Evolutionary conservation across 2,329 filamentous ascomycete genomes (phyloP).

Genomic region (Trichoderma aggressivum): DNA sequence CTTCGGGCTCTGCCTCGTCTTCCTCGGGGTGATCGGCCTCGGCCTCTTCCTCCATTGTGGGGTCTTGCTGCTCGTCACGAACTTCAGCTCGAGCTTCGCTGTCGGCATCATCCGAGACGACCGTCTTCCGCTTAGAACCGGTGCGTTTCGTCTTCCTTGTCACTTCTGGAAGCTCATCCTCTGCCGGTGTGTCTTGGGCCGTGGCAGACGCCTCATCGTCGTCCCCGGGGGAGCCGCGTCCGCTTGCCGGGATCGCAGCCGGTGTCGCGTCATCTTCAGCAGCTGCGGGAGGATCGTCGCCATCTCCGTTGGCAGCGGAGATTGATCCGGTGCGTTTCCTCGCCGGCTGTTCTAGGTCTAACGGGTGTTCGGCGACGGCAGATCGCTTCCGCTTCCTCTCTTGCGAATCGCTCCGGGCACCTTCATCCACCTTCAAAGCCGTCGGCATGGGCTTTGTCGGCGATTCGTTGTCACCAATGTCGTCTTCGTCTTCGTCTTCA

Average conservation of each 20-base stretch:
- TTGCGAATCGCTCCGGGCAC: constrained; percentile 33
- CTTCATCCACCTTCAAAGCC: constrained; percentile 31
- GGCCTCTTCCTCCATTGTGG: constrained; percentile 40
- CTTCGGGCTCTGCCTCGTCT: constrained; percentile 51
- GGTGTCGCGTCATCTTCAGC: constrained; percentile 33
- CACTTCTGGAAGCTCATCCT: constrained; percentile 33
- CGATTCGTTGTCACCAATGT: constrained; percentile 36
- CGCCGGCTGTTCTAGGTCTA: constrained; percentile 46
- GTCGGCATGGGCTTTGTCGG: constrained; percentile 31
- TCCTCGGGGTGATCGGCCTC: constrained; percentile 51
- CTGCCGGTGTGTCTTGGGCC: constrained; percentile 29
- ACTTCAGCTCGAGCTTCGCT: constrained; percentile 33
- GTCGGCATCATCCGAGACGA: constrained; percentile 25
- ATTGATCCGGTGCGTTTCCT: constrained; percentile 55
- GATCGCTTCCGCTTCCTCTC: constrained; percentile 52
- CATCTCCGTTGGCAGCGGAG: constrained; percentile 38
- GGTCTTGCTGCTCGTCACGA: constrained; percentile 33
- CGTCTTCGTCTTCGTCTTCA: constrained; percentile 34
- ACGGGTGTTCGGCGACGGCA: constrained; percentile 39
- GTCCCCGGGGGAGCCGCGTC: constrained; percentile 44
- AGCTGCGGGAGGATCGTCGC: constrained; percentile 30
- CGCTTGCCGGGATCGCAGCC: constrained; percentile 35
- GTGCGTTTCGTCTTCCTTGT: constrained; percentile 42
- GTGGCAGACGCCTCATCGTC: constrained; percentile 39
- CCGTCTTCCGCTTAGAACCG: constrained; percentile 39